phyloP scores from a whole-genome alignment of 176 grass and related monocot genomes.

The Phyllostachys edulis region DNA sequence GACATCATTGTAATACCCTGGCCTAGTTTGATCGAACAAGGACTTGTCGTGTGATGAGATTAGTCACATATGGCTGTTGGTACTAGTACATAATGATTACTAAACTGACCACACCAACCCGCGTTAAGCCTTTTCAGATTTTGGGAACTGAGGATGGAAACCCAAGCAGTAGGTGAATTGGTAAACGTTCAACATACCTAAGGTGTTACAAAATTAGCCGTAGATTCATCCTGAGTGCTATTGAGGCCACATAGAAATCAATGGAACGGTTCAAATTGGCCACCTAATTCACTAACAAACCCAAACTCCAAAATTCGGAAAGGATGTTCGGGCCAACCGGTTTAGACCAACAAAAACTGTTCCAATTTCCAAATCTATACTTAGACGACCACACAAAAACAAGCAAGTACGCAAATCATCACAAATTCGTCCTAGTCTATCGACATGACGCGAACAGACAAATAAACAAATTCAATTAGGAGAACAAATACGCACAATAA shows the following conservation, averaged over 20 bases:
- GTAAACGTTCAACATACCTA: no score
- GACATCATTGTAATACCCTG: neutral
- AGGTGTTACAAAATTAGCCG: neutral
- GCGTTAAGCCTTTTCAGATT: neutral
- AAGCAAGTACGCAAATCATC: neutral
- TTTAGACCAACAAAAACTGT: constrained; percentile 15
- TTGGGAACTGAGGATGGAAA: neutral
- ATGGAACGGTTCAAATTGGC: neutral
- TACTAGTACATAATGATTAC: neutral
- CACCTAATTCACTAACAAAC: neutral
- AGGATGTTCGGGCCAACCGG: constrained; percentile 8
- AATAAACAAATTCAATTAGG: neutral
- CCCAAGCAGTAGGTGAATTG: neutral
- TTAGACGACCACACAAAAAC: neutral
- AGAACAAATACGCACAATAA: neutral
- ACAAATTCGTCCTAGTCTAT: neutral
- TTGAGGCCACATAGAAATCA: neutral
- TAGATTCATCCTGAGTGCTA: neutral
- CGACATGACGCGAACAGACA: neutral
- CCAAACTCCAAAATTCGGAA: neutral
- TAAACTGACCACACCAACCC: neutral
- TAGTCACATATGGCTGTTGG: neutral
- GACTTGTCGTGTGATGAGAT: neutral
- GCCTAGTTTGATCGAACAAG: constrained; percentile 7
- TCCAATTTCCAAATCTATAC: neutral